phyloP scores from a whole-genome alignment of 345 rosid genomes.

The Boechera stricta region DNA sequence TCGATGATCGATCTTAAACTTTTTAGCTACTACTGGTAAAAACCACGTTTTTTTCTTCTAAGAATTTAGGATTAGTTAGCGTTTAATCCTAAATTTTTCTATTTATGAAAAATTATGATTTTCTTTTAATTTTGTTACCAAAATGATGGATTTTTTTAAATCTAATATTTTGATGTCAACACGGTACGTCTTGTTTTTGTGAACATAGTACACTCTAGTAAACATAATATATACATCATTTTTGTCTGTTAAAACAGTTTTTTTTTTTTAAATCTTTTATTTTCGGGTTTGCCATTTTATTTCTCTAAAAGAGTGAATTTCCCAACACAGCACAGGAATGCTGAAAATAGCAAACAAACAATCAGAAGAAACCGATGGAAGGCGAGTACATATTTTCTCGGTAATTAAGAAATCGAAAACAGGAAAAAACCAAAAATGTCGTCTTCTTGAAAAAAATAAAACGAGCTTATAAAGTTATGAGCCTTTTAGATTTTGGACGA shows the following conservation, averaged over 20 bases:
- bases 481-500: not conserved
- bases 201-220: not conserved
- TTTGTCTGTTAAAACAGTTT: not conserved
- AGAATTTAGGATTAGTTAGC: not conserved
- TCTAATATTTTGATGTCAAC: not conserved
- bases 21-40: not conserved
- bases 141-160: not conserved
- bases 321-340: conserved; percentile 15
- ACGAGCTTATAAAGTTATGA: not conserved
- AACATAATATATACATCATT: not conserved
- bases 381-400: not conserved
- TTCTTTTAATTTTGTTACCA: not conserved
- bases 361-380: conserved; percentile 4
- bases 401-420: not conserved
- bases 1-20: too few species aligned
- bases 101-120: not conserved
- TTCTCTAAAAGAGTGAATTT: not conserved
- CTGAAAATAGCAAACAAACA: conserved; percentile 32
- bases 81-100: not conserved
- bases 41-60: not conserved
- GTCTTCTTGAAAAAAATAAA: not conserved
- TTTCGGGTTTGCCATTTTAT: conserved; percentile 10
- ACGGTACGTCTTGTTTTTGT: not conserved
- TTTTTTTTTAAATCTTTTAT: not conserved
- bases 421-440: not conserved